Evolutionary conservation across 495 filamentous ascomycete species (phyloP), one percentile per base, ranked within the genome.

Genomic region (Talaromyces nanjingensis): DNA sequence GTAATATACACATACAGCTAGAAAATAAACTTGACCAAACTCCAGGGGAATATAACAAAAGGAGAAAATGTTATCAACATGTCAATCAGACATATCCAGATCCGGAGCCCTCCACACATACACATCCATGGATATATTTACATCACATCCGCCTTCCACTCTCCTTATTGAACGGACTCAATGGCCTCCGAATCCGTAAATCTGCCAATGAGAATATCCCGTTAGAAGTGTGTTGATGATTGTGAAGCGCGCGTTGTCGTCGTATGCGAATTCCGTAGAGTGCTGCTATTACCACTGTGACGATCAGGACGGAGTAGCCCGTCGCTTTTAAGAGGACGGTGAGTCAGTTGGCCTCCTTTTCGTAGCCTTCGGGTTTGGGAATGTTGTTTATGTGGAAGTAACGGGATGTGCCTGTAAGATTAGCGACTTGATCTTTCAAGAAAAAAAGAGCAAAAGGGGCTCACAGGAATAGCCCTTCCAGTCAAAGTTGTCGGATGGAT

Each of bases 401-500:
- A 56, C 87, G 83, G 57, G 89, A 80, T 22, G 93, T 97, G 81
- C 93, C 88, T 85, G 66, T 24, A 20, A 34, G 14, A 29, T 27
- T 34, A 14, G 45, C 18, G 18, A 64, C 1, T 31, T 39, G 34
- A 16, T n/a, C 25, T 42, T 6, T 24, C 22, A 39, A 18, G 47
- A 31, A 27, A 20, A 9, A 18, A 20, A 45, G 18, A 16, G 37
- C 2, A 20, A 80, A 24, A 24, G 22, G 27, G 27, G 27, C 91
- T 78, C 81, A 96, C 92, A 96, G 68, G 91, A 93, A 70, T 94
- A 96, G 49, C 91, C 91, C 76, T 96, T 96, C 96, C 96, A 98
- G 74, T 98, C 94, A 79, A 98, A 98, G 77, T 97, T 98, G 25
- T 97, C 91, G 66, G 88, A 88, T 2, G 94, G 94, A 73, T 98